Evolutionary conservation across 2,329 filamentous ascomycete species (phyloP).

Genomic region (Fusarium compactum): DNA sequence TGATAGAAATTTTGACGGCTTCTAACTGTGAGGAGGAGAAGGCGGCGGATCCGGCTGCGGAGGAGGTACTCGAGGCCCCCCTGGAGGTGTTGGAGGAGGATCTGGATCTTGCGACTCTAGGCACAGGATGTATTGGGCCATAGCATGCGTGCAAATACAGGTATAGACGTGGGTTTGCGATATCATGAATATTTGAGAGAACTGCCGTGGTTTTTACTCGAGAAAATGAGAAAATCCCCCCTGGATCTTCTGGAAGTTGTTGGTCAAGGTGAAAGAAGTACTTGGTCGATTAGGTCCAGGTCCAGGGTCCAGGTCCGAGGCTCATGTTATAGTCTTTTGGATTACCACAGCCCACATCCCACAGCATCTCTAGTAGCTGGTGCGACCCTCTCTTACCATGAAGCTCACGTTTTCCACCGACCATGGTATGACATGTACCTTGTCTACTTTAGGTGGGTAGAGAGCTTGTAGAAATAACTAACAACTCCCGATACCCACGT

Average conservation of each 20-base stretch:
- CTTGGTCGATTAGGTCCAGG: conserved; percentile 9
- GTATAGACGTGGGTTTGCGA: not conserved
- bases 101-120: conserved; percentile 38
- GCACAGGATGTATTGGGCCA: conserved; percentile 15
- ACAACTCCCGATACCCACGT: conserved; percentile 28
- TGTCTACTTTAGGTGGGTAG: conserved; percentile 15
- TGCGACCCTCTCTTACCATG: conserved; percentile 30
- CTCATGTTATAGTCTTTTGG: conserved; percentile 38
- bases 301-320: conserved; percentile 25
- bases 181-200: conserved; percentile 14
- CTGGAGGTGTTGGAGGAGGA: conserved; percentile 47
- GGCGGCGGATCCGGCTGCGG: conserved; percentile 48
- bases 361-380: conserved; percentile 19
- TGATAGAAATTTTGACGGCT: not conserved
- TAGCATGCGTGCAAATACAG: conserved; percentile 1
- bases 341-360: conserved; percentile 15
- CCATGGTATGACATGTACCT: conserved; percentile 38
- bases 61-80: conserved; percentile 47
- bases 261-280: not conserved
- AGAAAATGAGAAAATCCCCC: not conserved
- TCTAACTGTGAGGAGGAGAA: conserved; percentile 45
- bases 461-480: conserved; percentile 19
- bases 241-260: not conserved
- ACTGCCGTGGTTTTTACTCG: not conserved
- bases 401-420: conserved; percentile 37